Evolutionary conservation across 345 rosid species (phyloP).

Genomic region (Pugionium cornutum): DNA sequence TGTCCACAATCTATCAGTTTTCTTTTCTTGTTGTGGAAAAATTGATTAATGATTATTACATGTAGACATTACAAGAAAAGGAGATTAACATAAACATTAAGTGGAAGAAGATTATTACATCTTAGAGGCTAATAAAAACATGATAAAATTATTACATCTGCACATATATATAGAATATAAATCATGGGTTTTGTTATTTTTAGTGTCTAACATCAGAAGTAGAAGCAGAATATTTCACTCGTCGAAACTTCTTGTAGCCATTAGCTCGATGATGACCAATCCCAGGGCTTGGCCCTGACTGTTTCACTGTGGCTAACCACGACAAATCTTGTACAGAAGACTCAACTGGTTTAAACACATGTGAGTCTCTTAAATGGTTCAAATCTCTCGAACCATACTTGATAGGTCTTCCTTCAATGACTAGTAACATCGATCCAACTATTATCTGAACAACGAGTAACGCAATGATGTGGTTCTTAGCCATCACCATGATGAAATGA

Average conservation of each 20-base stretch:
- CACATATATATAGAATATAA: background rate
- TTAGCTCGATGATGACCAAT: slow-evolving; percentile 36
- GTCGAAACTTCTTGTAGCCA: slow-evolving; percentile 11
- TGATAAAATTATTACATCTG: slow-evolving; percentile 5
- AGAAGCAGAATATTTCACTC: slow-evolving; percentile 9
- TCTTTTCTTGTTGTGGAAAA: too few species aligned
- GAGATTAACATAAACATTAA: background rate
- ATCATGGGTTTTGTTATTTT: background rate
- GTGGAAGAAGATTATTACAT: slow-evolving; percentile 6
- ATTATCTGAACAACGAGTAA: slow-evolving; percentile 24
- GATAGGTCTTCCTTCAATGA: slow-evolving; percentile 33
- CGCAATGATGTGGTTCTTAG: slow-evolving; percentile 22
- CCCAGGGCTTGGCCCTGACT: slow-evolving; percentile 40
- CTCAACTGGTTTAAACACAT: slow-evolving; percentile 16
- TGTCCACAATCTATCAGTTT: too few species aligned
- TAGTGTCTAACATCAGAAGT: slow-evolving; percentile 35
- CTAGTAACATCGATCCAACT: slow-evolving; percentile 29
- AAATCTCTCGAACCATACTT: slow-evolving; percentile 19
- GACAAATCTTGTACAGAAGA: slow-evolving; percentile 2
- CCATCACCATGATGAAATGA: slow-evolving; percentile 27
- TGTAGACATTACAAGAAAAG: background rate
- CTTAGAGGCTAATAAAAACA: slow-evolving; percentile 10
- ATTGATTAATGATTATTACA: background rate
- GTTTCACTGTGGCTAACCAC: slow-evolving; percentile 34
- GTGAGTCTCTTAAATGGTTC: slow-evolving; percentile 13